phyloP scores from a whole-genome alignment of 208 protist genomes.

The Wallacemonas sp. region DNA sequence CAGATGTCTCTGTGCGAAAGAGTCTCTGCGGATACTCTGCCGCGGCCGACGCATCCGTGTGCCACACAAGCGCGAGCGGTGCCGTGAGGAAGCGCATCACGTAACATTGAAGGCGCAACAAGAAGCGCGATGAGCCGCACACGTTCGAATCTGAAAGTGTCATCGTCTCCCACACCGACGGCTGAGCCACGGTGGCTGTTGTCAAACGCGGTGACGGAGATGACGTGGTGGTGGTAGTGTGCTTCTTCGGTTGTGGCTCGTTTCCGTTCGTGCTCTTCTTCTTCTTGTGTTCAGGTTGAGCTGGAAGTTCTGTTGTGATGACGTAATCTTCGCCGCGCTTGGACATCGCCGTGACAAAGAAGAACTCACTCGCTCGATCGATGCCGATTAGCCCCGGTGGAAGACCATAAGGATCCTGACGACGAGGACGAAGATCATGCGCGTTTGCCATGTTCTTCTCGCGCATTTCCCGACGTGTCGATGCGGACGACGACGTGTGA shows the following conservation, averaged over 20 bases:
- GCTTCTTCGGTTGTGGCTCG: too few relatives aligned
- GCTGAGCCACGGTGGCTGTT: too few relatives aligned
- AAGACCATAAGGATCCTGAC: constrained; percentile 15
- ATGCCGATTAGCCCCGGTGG: constrained; percentile 17
- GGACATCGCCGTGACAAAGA: constrained; percentile 8
- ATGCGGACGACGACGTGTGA: constrained; percentile 10
- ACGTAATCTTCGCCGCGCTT: background rate
- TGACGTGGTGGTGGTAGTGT: too few relatives aligned
- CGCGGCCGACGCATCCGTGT: background rate
- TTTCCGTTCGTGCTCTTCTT: too few relatives aligned
- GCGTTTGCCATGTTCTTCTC: constrained; percentile 15
- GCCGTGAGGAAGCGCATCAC: background rate
- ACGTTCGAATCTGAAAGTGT: too few relatives aligned
- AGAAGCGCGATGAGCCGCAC: too few relatives aligned
- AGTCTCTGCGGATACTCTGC: background rate
- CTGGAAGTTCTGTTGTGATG: background rate
- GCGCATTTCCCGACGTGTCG: background rate
- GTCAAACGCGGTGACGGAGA: too few relatives aligned
- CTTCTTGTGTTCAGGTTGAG: too few relatives aligned
- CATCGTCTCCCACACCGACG: too few relatives aligned
- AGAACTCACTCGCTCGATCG: constrained; percentile 5
- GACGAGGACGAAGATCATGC: constrained; percentile 15
- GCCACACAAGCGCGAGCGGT: background rate
- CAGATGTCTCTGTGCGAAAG: too few relatives aligned
- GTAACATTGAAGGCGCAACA: too few relatives aligned